Evolutionary conservation across 2,329 filamentous ascomycete species (phyloP).

Genomic region (Aschersonia sp.): DNA sequence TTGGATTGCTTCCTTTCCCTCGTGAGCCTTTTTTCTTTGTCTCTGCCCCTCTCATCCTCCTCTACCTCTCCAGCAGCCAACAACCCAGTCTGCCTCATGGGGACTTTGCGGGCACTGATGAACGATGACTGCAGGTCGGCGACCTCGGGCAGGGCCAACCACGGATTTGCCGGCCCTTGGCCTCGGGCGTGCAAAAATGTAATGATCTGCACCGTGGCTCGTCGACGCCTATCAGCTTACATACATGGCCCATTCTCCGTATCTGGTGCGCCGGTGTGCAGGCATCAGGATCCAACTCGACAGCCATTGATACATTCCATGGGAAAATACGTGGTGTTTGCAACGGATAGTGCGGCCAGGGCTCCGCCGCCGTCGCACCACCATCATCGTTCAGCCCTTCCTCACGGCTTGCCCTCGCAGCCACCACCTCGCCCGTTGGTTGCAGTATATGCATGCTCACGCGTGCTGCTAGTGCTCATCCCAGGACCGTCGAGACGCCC

Average conservation of each 20-base stretch:
- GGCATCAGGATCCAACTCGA: neutral
- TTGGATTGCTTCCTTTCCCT: too few relatives aligned
- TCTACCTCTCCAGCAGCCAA: too few relatives aligned
- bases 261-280: neutral
- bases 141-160: neutral
- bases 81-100: too few relatives aligned
- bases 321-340: neutral
- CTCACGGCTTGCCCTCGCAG: constrained; percentile 1
- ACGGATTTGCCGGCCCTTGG: neutral
- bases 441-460: neutral
- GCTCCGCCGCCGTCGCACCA: constrained; percentile 9
- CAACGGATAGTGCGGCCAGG: constrained; percentile 1
- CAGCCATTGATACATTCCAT: too few relatives aligned
- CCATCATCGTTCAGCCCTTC: constrained; percentile 4
- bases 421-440: constrained; percentile 3
- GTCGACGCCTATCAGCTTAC: constrained; percentile 1
- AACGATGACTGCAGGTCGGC: neutral
- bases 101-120: too few relatives aligned
- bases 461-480: neutral
- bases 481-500: neutral
- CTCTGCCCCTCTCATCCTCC: too few relatives aligned
- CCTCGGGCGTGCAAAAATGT: neutral
- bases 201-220: neutral
- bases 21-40: too few relatives aligned
- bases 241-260: neutral